A percentile compares a stretch with the other conserved stretches of the same genome.
phyloP scores from a whole-genome alignment of 208 protist genomes.

The Crithidia bombi region DNA sequence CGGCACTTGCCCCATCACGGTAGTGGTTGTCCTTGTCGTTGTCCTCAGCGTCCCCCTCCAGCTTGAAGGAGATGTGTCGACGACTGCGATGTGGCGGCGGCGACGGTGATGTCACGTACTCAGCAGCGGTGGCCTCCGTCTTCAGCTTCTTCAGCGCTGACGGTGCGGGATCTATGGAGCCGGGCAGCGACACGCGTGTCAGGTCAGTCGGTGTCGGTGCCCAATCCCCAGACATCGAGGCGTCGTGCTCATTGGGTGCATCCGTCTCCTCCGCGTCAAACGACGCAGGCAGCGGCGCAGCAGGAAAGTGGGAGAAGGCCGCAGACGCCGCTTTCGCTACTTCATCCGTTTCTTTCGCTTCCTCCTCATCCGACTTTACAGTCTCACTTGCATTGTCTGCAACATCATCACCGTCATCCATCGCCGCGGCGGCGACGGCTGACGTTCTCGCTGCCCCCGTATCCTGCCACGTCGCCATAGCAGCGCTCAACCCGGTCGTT shows the following conservation, averaged over 20 bases:
- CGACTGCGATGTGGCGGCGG: conserved; percentile 5
- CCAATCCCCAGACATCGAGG: neutral
- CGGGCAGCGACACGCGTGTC: neutral
- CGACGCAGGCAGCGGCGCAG: neutral
- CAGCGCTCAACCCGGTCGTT: neutral
- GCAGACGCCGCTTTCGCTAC: neutral
- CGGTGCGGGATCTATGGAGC: neutral
- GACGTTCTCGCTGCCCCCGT: neutral
- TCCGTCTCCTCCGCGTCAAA: neutral
- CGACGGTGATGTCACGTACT: neutral
- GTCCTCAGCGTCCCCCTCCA: conserved; percentile 14
- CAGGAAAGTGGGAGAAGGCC: no score
- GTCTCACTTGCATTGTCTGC: neutral
- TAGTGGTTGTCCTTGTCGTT: conserved; percentile 7
- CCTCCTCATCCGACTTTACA: neutral
- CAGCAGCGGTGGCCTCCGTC: neutral
- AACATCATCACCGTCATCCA: neutral
- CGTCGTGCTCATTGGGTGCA: neutral
- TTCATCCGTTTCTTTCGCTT: neutral
- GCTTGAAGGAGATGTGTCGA: conserved; percentile 33
- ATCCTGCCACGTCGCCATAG: neutral
- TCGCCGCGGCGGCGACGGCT: neutral
- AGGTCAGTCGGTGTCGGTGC: neutral
- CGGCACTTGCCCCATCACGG: neutral
- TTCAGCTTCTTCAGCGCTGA: conserved; percentile 6